Base-by-base conservation (phyloP, 2,329 filamentous ascomycete genomes). In the Cryphonectria parasitica region DNA sequence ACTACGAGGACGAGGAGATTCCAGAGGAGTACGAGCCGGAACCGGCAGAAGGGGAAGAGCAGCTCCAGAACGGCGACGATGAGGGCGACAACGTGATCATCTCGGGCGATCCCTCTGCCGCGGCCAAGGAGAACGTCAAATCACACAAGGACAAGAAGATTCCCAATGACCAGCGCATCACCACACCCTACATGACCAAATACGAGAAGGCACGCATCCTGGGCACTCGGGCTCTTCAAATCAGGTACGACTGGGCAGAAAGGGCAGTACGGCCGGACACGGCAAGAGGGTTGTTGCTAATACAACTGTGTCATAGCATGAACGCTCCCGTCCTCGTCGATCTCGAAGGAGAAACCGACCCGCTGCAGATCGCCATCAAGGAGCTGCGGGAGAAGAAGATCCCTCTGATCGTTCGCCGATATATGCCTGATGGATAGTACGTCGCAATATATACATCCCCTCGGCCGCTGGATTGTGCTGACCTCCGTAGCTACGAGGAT, bases 171-270 rank as follows among this genome's bases (percentile, higher is more conserved):
- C 89, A 97, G 82, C 90, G 96, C 77, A 92, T 89, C 34, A 99
- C 96, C 11, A 99, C 96, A 39, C 96, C 95, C 2, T 99, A 98
- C 84, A 97, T 99, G 95, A 99, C 96, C 75, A 99, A 99, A 85
- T 99, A 99, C 83, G 96, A 99, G 86, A 89, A 91, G 76, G 96
- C 96, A 74, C 90, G 96, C 78, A 95, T 99, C 71, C 84, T 99
- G 74, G 96, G 96, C 64, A 98, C 96, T 56, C 88, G 96, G 75
- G 96, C 96, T 56, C 82, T 98, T 79, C 96, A 99, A 83, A 98
- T 99, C 79, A 98, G 94, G 94, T 97, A 82, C 68, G 89, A 76
- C 19, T 36, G 54, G n/a, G 61, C n/a, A 52, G 66, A 5, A 15
- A 62, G 52, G 25, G 13, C 11, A 49, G 8, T 31, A 36, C 25